Evolutionary conservation across 2,329 filamentous ascomycete genomes (phyloP), one percentile per base, ranked within the genome.

Genomic region (Phoma herbarum): DNA sequence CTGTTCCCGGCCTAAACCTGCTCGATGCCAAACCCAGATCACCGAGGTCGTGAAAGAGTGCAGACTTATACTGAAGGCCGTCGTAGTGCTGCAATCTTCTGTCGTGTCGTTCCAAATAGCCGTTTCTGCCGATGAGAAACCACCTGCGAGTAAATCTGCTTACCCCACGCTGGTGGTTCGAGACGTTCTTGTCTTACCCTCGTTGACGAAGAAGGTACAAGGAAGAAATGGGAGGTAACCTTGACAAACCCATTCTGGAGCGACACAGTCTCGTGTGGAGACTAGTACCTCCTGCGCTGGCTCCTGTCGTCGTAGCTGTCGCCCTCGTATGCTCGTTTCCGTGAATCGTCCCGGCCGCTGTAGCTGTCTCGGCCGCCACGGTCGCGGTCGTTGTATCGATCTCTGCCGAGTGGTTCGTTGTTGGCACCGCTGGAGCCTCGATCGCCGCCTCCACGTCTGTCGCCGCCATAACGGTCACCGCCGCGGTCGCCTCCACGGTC

Each of bases 281-380:
- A 69, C 78, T 66, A 88, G 75, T 88, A 89, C 73, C 86, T 82
- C 72, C 86, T 82, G 74, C 85, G 83, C 68, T 81, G 82, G 67
- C 86, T 83, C 49, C 83, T 82, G 77, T 97, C 93, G 73, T 97
- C 92, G 79, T 93, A 89, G 65, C 86, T 85, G 75, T 88, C 88
- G 73, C 90, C 90, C 51, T 96, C 93, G 78, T 90, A 92, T 51
- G 76, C 77, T 71, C 84, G 77, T 77, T 85, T 84, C 44, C 84
- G 68, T 58, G 84, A 81, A 57, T 74, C 75, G 45, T 71, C 69
- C 25, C 67, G 62, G 53, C 64, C 66, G 22, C 69, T 64, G 64
- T 71, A 74, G 75, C 77, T 81, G 64, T 72, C 69, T 11, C 69
- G 63, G 46, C 66, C 61, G 25, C 61, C 63, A n/a, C 71, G 68